These are phyloP conservation scores for Gymnopilus dilepis DNA, from an alignment of 768 basidiomycete genomes.

Conservation along the genomic window DNA sequence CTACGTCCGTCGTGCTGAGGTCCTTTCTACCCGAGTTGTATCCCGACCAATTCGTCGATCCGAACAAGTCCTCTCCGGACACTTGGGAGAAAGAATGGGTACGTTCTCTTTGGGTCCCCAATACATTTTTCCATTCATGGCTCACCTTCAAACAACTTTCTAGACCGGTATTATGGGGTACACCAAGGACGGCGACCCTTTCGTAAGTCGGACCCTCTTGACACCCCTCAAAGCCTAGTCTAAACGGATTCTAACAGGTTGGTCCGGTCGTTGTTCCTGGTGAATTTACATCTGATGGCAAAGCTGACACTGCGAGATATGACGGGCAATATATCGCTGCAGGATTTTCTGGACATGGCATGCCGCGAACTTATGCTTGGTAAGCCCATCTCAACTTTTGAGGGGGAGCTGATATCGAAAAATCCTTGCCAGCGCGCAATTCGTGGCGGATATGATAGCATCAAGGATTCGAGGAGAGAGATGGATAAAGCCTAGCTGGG, in stretches of 20 bases:
- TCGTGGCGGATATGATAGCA: constrained; percentile 20
- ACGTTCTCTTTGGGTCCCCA: background rate
- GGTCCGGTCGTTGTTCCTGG: constrained; percentile 30
- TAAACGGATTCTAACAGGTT: constrained; percentile 33
- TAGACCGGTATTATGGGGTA: constrained; percentile 88
- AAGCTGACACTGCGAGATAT: constrained; percentile 27
- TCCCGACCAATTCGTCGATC: constrained; percentile 47
- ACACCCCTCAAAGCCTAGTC: too few species aligned
- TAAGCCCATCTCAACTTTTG: constrained; percentile 32
- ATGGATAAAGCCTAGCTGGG: constrained; percentile 15
- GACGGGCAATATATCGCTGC: constrained; percentile 74
- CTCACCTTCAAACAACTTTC: background rate
- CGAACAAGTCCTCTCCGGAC: constrained; percentile 44
- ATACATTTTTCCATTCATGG: background rate
- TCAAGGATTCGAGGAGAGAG: constrained; percentile 10
- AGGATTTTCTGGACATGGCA: constrained; percentile 80
- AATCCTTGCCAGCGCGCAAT: constrained; percentile 59
- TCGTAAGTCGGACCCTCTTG: too few species aligned
- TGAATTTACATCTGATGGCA: constrained; percentile 18
- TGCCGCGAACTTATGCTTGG: constrained; percentile 80
- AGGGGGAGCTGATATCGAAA: too few species aligned
- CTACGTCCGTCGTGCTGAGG: constrained; percentile 54
- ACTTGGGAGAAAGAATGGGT: constrained; percentile 81
- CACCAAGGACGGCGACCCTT: constrained; percentile 64
- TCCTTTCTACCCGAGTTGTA: constrained; percentile 65